Evolutionary conservation across 2,329 filamentous ascomycete genomes (phyloP).

Genomic region (Aspergillus sergii): DNA sequence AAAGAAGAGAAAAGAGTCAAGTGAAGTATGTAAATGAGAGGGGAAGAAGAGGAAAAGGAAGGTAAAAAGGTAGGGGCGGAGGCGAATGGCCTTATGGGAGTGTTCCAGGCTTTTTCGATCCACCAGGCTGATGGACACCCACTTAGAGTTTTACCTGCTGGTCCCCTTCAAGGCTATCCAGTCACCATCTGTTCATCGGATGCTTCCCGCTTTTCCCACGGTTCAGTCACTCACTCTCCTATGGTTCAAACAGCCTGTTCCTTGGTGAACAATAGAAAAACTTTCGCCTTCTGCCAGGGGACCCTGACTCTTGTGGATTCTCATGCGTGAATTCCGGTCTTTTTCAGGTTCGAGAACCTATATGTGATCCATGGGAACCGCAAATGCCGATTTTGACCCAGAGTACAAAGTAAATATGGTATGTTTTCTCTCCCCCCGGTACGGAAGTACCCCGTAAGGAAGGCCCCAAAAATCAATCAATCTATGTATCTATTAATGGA

Average conservation of each 20-base stretch:
- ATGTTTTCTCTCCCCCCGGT: not conserved
- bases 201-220: not conserved
- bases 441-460: not conserved
- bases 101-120: conserved; percentile 4
- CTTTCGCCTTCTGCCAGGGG: not conserved
- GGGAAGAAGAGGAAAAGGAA: conserved; percentile 9
- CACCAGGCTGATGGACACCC: not conserved
- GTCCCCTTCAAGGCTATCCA: not conserved
- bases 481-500: not conserved
- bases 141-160: conserved; percentile 3
- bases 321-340: not conserved
- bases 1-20: conserved; percentile 24
- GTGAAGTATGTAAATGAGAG: conserved; percentile 14
- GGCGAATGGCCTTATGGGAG: not conserved
- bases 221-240: not conserved
- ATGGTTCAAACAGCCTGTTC: not conserved
- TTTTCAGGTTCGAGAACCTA: not conserved
- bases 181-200: conserved; percentile 1
- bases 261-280: not conserved
- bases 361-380: not conserved
- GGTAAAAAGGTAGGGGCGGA: conserved; percentile 10
- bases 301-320: not conserved
- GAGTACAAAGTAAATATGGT: not conserved
- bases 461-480: not conserved
- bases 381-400: not conserved